Percentiles rank a stretch among this genome's conserved stretches.
These are phyloP conservation scores for Colletotrichum tanaceti DNA, from an alignment of 2,329 filamentous ascomycete species.

Conservation along the genomic window DNA sequence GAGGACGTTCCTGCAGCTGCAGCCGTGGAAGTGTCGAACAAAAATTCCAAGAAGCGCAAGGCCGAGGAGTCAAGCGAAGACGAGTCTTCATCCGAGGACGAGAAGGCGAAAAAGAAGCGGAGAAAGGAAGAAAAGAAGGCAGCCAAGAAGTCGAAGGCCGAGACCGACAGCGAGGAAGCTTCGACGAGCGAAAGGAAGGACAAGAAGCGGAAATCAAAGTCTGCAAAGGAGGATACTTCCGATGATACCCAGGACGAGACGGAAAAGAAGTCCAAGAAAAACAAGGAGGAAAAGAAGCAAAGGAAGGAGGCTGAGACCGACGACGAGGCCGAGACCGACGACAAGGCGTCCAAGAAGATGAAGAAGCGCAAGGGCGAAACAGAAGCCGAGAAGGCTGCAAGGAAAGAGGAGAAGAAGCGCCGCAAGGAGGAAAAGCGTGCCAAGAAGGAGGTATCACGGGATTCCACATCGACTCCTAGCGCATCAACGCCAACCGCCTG, in stretches of 20 bases:
- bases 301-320: constrained; percentile 50
- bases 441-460: constrained; percentile 50
- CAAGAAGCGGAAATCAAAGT: constrained; percentile 55
- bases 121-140: constrained; percentile 52
- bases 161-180: constrained; percentile 38
- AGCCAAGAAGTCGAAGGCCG: constrained; percentile 46
- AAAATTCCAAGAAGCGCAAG: constrained; percentile 64
- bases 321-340: constrained; percentile 40
- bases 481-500: constrained; percentile 56
- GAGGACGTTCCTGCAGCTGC: constrained; percentile 43
- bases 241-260: constrained; percentile 44
- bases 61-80: constrained; percentile 51
- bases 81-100: constrained; percentile 47
- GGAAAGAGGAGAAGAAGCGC: constrained; percentile 62
- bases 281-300: constrained; percentile 48
- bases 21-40: constrained; percentile 49
- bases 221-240: constrained; percentile 46
- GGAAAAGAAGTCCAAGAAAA: constrained; percentile 45
- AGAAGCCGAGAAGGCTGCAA: constrained; percentile 56
- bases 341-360: constrained; percentile 52
- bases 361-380: constrained; percentile 45
- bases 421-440: constrained; percentile 56
- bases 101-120: constrained; percentile 53
- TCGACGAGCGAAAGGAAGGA: constrained; percentile 50
- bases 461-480: constrained; percentile 46